These are phyloP conservation scores for Metahyphopichia silvanorum DNA, from an alignment of 805 yeast species.

Conservation along the genomic window DNA sequence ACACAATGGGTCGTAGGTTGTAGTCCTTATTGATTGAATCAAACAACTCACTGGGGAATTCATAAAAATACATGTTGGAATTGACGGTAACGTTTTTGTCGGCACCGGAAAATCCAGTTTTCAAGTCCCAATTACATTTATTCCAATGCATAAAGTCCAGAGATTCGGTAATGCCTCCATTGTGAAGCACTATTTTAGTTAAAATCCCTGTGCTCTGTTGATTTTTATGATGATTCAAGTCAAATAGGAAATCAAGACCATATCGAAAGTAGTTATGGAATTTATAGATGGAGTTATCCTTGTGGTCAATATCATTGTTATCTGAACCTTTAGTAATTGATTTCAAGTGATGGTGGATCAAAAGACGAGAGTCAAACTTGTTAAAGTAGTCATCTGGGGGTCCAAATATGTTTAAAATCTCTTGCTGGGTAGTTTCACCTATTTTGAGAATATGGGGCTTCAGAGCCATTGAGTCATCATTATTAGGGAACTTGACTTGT, in stretches of 20 bases:
- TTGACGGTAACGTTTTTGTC: slow-evolving; percentile 5
- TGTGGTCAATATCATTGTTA: slow-evolving; percentile 7
- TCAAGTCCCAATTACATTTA: slow-evolving; percentile 43
- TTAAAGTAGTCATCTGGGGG: slow-evolving; percentile 54
- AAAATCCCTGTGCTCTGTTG: slow-evolving; percentile 26
- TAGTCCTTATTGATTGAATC: slow-evolving; percentile 4
- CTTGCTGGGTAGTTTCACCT: slow-evolving; percentile 49
- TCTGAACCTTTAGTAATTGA: slow-evolving; percentile 1
- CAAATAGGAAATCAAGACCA: slow-evolving; percentile 56
- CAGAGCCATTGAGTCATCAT: slow-evolving; percentile 3
- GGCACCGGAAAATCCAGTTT: slow-evolving; percentile 5
- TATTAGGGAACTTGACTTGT: neutral
- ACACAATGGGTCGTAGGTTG: slow-evolving; percentile 27
- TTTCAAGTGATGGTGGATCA: slow-evolving; percentile 35
- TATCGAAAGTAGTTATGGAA: slow-evolving; percentile 55
- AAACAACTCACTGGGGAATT: slow-evolving; percentile 24
- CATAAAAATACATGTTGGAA: slow-evolving; percentile 28
- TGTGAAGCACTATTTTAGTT: slow-evolving; percentile 48
- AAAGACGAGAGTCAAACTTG: slow-evolving; percentile 42
- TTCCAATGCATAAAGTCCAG: slow-evolving; percentile 54
- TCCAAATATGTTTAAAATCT: slow-evolving; percentile 45
- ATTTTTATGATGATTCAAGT: slow-evolving; percentile 23
- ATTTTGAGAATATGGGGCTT: slow-evolving; percentile 19
- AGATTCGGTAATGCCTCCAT: slow-evolving; percentile 48
- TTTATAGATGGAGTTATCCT: slow-evolving; percentile 17